Evolutionary conservation across 495 filamentous ascomycete species (phyloP).

Genomic region (Chaetomidium leptoderma): DNA sequence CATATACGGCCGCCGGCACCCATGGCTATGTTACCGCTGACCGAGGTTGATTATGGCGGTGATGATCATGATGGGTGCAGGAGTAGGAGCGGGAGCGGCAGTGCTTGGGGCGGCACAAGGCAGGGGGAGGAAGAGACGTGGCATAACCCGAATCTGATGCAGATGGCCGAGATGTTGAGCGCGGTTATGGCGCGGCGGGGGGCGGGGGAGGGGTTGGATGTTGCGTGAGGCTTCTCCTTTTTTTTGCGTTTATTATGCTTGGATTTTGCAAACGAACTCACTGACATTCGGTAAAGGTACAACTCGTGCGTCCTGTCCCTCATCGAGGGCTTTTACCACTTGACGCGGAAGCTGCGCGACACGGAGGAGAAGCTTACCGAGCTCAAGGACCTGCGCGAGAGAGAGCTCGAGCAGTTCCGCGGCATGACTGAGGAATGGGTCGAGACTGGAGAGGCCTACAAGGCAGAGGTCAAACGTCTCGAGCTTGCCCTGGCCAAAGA

Average conservation of each 20-base stretch:
- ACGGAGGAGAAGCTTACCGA: constrained; percentile 26
- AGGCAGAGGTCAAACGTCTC: constrained; percentile 46
- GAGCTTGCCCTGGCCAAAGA: constrained; percentile 45
- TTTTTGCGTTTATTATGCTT: not conserved
- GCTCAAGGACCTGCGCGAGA: constrained; percentile 32
- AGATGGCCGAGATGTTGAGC: constrained; percentile 43
- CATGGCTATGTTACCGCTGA: constrained; percentile 13
- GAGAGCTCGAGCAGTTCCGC: constrained; percentile 39
- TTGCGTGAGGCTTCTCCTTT: constrained; percentile 19
- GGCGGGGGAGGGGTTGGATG: constrained; percentile 30
- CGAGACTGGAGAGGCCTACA: constrained; percentile 39
- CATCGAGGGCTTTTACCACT: constrained; percentile 37
- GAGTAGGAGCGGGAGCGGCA: not conserved
- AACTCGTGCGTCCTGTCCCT: constrained; percentile 41
- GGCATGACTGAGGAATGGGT: constrained; percentile 42
- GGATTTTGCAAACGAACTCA: not conserved
- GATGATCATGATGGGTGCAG: not conserved
- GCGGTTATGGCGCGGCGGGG: constrained; percentile 30
- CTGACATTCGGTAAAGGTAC: constrained; percentile 22
- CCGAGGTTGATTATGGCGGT: not conserved
- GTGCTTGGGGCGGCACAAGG: not conserved
- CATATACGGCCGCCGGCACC: not conserved
- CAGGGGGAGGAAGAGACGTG: constrained; percentile 17
- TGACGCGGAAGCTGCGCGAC: constrained; percentile 19
- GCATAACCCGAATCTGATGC: constrained; percentile 39